These are phyloP conservation scores for Citrus australasica DNA, from an alignment of 345 rosid genomes.

Conservation along the genomic window DNA sequence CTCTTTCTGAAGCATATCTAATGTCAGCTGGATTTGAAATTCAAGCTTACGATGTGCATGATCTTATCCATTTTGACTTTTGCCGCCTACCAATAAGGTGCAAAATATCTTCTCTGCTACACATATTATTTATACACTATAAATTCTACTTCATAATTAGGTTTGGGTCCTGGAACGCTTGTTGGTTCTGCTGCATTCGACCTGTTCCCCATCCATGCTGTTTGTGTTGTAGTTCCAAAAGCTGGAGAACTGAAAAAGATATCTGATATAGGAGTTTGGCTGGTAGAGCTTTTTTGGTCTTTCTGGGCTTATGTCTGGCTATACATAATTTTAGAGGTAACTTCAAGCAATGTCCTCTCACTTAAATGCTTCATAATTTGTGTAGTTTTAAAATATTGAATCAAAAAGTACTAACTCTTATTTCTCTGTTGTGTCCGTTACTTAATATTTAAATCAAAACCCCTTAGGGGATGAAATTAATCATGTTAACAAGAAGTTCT, in stretches of 20 bases:
- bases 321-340: constrained; percentile 87
- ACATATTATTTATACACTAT: constrained; percentile 1
- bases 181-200: constrained; percentile 99
- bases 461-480: not conserved
- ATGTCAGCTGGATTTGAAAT: not conserved
- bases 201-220: constrained; percentile 95
- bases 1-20: not conserved
- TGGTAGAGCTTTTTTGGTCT: constrained; percentile 95
- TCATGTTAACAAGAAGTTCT: constrained; percentile 4
- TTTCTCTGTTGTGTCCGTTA: no score
- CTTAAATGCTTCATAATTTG: constrained; percentile 1
- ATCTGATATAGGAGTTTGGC: constrained; percentile 94
- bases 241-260: constrained; percentile 94
- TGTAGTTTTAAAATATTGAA: not conserved
- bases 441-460: not conserved
- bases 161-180: constrained; percentile 97
- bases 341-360: not conserved
- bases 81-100: not conserved
- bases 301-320: constrained; percentile 98
- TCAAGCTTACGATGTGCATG: not conserved
- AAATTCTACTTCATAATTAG: constrained; percentile 26
- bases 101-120: not conserved
- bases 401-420: not conserved
- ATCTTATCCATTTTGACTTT: not conserved
- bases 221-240: constrained; percentile 92